A percentile compares a stretch with the other conserved stretches of the same genome.
phyloP scores from a whole-genome alignment of 768 basidiomycete species.

The Boletellus ananas region DNA sequence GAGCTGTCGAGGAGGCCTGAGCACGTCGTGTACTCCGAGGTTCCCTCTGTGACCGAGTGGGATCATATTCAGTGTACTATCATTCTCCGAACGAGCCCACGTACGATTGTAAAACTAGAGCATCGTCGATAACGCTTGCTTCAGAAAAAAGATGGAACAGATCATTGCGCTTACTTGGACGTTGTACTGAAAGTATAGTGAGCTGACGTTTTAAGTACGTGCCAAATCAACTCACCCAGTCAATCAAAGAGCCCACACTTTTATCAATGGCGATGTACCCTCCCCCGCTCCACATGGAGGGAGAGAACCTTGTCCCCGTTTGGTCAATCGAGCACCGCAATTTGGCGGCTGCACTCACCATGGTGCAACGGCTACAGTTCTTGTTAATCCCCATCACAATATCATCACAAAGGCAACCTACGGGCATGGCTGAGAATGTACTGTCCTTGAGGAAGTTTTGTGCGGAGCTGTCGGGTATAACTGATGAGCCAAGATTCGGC shows the following conservation, averaged over 20 bases:
- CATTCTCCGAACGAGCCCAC: not conserved
- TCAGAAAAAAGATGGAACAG: not conserved
- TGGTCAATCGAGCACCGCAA: not conserved
- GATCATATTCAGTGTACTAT: not conserved
- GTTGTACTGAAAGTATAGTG: constrained; percentile 23
- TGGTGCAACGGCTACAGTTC: constrained; percentile 13
- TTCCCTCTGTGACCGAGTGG: constrained; percentile 28
- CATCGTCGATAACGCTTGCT: not conserved
- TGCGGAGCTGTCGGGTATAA: constrained; percentile 31
- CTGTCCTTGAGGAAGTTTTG: constrained; percentile 29
- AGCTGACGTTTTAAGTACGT: not conserved
- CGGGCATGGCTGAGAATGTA: constrained; percentile 36
- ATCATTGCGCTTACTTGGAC: constrained; percentile 32
- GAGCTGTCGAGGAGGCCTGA: constrained; percentile 37
- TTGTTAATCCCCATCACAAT: not conserved
- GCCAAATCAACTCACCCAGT: constrained; percentile 34
- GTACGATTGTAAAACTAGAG: constrained; percentile 28
- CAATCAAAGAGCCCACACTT: constrained; percentile 41
- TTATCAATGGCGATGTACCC: constrained; percentile 36
- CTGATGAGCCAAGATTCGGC: constrained; percentile 35
- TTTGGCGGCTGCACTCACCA: constrained; percentile 8
- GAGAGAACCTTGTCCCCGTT: constrained; percentile 16
- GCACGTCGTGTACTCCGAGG: constrained; percentile 38
- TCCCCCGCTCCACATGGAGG: constrained; percentile 17
- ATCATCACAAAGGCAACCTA: constrained; percentile 9